Percentiles rank a stretch among this genome's conserved stretches.
phyloP scores from a whole-genome alignment of 805 yeast species.

The Monosporozyma solicola region DNA sequence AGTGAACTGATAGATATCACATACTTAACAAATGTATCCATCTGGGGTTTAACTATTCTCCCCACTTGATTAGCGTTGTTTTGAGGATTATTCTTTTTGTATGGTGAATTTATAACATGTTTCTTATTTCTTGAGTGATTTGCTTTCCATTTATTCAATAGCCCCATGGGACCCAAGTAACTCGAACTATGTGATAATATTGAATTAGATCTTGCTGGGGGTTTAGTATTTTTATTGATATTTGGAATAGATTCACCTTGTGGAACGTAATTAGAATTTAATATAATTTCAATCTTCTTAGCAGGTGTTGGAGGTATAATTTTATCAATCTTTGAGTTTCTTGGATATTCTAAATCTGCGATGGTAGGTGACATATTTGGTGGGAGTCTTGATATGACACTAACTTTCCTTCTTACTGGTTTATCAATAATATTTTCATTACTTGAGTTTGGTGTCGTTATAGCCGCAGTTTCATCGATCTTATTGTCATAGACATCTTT shows the following conservation, averaged over 20 bases:
- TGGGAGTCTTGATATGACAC: conserved; percentile 14
- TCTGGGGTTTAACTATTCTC: conserved; percentile 19
- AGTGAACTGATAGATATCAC: conserved; percentile 31
- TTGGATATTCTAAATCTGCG: conserved; percentile 36
- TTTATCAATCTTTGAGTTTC: conserved; percentile 33
- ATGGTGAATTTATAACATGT: background rate
- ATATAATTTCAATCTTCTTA: conserved; percentile 44
- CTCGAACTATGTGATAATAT: background rate
- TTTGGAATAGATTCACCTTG: conserved; percentile 7
- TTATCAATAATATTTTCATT: background rate
- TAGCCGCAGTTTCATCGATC: background rate
- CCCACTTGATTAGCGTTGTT: conserved; percentile 12
- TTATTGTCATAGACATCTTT: background rate
- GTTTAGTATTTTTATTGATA: background rate
- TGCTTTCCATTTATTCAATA: conserved; percentile 26
- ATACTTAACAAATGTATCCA: conserved; percentile 31
- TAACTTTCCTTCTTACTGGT: conserved; percentile 4
- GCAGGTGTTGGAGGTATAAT: conserved; percentile 64
- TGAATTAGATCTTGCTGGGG: background rate
- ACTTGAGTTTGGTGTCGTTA: background rate
- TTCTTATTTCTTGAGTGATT: conserved; percentile 13
- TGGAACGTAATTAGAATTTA: conserved; percentile 24
- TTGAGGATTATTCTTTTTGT: background rate
- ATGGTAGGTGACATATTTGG: conserved; percentile 18
- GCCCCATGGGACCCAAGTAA: conserved; percentile 19